Evolutionary conservation across 495 filamentous ascomycete genomes (phyloP), one percentile per base, ranked within the genome.

Genomic region (Aspergillus asperescens): DNA sequence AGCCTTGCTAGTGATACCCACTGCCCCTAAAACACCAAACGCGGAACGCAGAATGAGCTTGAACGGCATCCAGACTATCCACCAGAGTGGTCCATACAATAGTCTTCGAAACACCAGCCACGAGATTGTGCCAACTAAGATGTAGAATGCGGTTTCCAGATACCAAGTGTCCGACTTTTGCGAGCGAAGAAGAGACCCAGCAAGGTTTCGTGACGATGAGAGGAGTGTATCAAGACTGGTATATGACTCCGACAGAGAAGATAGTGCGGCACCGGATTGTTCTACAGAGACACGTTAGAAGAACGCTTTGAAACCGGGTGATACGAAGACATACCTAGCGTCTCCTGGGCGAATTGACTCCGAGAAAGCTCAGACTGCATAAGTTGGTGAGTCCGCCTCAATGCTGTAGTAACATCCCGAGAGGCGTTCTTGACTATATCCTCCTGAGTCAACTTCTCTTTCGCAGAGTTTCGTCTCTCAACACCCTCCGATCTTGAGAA

Each of bases 161-260:
- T 99, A 99, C 93, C 93, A 99, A 3, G 89, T 93, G 67, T 97
- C 93, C 34, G 85, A 90, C 72, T 96, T 96, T 62, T 91, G 88
- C 25, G 87, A 90, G 58, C 81, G 81, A 28, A 96, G 73, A 40
- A 99, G 72, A 20, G 87, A 88, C 13, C 79, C 80, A 9, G 96
- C 79, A 13, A 99, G 78, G 51, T 81, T 85, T 50, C 83, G 78
- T 16, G 85, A 87, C 29, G 78, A 84, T 1, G 81, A 72, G 22
- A 99, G 72, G 49, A 97, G 73, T 24, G 79, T 78, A 58, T 92
- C 89, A 13, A 97, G 79, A 23, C 78, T 79, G 28, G 73, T 82
- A 62, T 99, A 99, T 1, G 78, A 84, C 55, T 90, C 83, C 3
- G 84, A 82, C 3, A 99, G 77, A 31, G 88, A 83, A 5, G 77